These are phyloP conservation scores for Calonectria hongkongensis DNA, from an alignment of 2,329 filamentous ascomycete species.

Conservation along the genomic window DNA sequence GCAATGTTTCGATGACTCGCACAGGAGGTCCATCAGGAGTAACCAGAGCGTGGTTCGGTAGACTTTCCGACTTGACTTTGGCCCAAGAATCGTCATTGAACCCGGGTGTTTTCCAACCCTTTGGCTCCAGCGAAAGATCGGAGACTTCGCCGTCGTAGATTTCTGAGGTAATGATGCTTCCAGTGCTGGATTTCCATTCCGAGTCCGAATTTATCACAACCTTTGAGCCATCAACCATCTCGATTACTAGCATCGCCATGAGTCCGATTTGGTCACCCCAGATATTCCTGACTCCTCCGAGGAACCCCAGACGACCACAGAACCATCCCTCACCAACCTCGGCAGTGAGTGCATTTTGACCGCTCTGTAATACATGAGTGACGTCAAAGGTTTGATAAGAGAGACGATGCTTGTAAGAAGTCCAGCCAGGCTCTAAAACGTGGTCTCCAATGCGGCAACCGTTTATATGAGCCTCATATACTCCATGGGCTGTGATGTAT, in stretches of 20 bases:
- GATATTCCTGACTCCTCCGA: constrained; percentile 49
- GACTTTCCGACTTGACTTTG: too few relatives aligned
- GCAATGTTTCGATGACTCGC: too few relatives aligned
- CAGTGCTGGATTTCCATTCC: constrained; percentile 49
- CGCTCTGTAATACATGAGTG: constrained; percentile 58
- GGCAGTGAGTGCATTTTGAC: constrained; percentile 62
- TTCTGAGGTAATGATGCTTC: constrained; percentile 51
- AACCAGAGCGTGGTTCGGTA: too few relatives aligned
- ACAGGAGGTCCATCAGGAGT: too few relatives aligned
- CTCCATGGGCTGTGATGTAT: constrained; percentile 66
- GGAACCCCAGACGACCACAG: constrained; percentile 57
- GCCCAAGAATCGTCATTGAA: background rate
- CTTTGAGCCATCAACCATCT: constrained; percentile 53
- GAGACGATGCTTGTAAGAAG: constrained; percentile 67
- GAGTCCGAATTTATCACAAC: constrained; percentile 58
- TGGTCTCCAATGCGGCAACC: constrained; percentile 62
- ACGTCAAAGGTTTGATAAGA: constrained; percentile 73
- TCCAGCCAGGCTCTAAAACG: constrained; percentile 70
- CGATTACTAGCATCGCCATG: constrained; percentile 61
- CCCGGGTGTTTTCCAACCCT: background rate
- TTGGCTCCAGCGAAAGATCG: constrained; percentile 18
- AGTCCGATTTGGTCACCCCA: constrained; percentile 60
- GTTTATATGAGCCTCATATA: constrained; percentile 69
- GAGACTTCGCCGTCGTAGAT: constrained; percentile 32
- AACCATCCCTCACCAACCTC: constrained; percentile 71